Evolutionary conservation across 768 basidiomycete species (phyloP).

Genomic region (Kwoniella dejecticola): DNA sequence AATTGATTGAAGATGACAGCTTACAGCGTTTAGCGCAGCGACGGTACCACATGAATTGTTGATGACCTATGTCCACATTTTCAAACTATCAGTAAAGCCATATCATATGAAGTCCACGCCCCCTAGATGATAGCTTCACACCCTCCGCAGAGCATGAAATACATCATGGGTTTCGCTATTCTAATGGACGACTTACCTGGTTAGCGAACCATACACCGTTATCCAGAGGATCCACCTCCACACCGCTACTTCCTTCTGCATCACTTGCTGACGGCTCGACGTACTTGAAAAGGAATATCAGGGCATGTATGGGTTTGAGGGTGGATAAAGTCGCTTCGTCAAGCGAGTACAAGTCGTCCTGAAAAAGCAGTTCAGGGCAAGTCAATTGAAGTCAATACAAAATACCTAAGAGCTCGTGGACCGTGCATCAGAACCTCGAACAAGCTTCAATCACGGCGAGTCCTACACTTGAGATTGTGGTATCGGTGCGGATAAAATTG

Average conservation of each 20-base stretch:
- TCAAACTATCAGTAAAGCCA: too few relatives aligned
- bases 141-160: too few relatives aligned
- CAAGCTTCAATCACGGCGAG: too few relatives aligned
- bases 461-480: too few relatives aligned
- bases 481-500: too few relatives aligned
- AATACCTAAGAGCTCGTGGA: too few relatives aligned
- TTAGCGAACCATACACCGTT: constrained; percentile 80
- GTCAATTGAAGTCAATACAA: too few relatives aligned
- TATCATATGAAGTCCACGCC: too few relatives aligned
- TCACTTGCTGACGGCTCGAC: constrained; percentile 59
- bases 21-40: constrained; percentile 83
- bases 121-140: too few relatives aligned
- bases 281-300: constrained; percentile 98
- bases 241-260: constrained; percentile 40
- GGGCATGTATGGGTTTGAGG: constrained; percentile 79
- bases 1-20: neutral
- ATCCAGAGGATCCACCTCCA: constrained; percentile 57
- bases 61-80: constrained; percentile 63
- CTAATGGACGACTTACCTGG: constrained; percentile 56
- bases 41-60: constrained; percentile 98
- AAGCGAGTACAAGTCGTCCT: constrained; percentile 55
- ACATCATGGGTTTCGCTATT: too few relatives aligned
- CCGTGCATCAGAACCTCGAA: too few relatives aligned
- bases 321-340: constrained; percentile 62
- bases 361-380: too few relatives aligned